Conservation (phyloP, 2,329 filamentous ascomycete genomes). For the Ceratocystis ficicola region DNA sequence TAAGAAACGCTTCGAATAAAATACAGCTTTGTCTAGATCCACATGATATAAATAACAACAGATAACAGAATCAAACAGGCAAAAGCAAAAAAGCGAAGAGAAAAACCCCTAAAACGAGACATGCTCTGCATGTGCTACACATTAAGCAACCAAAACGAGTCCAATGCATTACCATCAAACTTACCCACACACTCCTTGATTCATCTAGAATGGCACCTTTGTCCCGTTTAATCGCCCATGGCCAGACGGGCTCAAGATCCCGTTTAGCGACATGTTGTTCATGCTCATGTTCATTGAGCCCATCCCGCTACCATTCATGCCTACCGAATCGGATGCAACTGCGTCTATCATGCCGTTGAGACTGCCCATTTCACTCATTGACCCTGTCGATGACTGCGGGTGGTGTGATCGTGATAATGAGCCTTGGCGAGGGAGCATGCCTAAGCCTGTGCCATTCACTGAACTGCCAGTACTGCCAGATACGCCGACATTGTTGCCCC, state of each 20-base stretch:
- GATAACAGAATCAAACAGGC: not conserved
- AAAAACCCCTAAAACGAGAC: not conserved
- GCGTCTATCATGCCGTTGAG: constrained; percentile 15
- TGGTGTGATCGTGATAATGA: constrained; percentile 27
- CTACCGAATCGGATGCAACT: constrained; percentile 3
- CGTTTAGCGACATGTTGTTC: not conserved
- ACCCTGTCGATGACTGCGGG: constrained; percentile 21
- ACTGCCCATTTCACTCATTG: constrained; percentile 18
- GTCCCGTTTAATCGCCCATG: constrained; percentile 32
- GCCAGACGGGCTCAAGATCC: constrained; percentile 18
- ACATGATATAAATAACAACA: constrained; percentile 8
- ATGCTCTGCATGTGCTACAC: not conserved
- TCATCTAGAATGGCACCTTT: constrained; percentile 31
- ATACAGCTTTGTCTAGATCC: constrained; percentile 9
- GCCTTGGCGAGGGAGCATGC: constrained; percentile 41
- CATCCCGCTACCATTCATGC: constrained; percentile 6
- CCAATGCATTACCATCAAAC: constrained; percentile 2
- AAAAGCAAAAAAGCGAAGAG: not conserved
- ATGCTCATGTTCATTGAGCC: constrained; percentile 3
- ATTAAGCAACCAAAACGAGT: constrained; percentile 6
- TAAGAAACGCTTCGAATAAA: constrained; percentile 9
- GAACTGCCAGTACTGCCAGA: not conserved
- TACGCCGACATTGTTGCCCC: not conserved
- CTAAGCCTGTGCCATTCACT: constrained; percentile 28
- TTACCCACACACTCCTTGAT: not conserved